A percentile compares a stretch with the other conserved stretches of the same genome.
phyloP scores from a whole-genome alignment of 73 alveolate genomes.

The Paramecium bursaria region DNA sequence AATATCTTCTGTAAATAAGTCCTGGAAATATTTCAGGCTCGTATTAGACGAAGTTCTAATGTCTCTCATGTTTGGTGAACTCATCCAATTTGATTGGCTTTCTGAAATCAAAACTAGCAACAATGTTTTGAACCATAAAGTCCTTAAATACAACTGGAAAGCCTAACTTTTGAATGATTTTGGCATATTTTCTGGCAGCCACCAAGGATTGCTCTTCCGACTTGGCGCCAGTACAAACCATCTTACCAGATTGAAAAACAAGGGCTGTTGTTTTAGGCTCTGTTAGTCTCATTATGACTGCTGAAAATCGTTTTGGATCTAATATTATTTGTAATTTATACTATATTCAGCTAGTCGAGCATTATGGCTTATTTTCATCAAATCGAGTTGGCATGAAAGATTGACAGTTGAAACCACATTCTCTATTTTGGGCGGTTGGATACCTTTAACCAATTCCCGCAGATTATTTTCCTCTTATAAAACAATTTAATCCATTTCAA shows the following conservation, averaged over 20 bases:
- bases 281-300: constrained; percentile 97
- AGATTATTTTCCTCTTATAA: too few relatives aligned
- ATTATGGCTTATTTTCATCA: constrained; percentile 86
- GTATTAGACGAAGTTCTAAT: constrained; percentile 79
- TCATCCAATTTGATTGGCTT: constrained; percentile 90
- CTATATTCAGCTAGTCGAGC: constrained; percentile 97
- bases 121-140: constrained; percentile 91
- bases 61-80: constrained; percentile 70
- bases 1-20: constrained; percentile 84
- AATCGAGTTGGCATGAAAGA: constrained; percentile 85
- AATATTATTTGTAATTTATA: neutral
- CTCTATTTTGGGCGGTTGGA: constrained; percentile 75
- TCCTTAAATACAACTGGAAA: constrained; percentile 88
- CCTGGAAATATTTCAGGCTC: constrained; percentile 99
- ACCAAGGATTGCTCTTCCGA: constrained; percentile 88
- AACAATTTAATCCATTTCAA: too few relatives aligned
- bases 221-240: constrained; percentile 99
- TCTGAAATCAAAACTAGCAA: constrained; percentile 89
- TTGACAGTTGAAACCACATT: constrained; percentile 94
- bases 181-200: constrained; percentile 97
- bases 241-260: constrained; percentile 95
- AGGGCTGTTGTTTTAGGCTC: constrained; percentile 98
- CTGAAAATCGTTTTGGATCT: constrained; percentile 98
- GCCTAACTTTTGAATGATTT: constrained; percentile 89
- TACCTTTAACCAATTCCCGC: constrained; percentile 12